Evolutionary conservation across 2,329 filamentous ascomycete species (phyloP).

Genomic region (Sclerotinia borealis): DNA sequence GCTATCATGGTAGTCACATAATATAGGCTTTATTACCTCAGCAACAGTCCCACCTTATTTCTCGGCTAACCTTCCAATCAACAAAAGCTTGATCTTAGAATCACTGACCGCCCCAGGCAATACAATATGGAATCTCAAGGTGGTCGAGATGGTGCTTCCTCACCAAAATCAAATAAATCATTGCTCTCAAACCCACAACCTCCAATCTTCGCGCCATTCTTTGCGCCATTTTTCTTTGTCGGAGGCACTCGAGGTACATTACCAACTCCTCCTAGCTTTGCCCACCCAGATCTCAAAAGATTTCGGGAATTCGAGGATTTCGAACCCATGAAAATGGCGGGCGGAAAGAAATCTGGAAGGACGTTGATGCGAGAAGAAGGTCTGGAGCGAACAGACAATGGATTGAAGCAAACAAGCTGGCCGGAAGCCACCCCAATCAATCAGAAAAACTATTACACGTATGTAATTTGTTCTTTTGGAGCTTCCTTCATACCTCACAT

Average conservation of each 20-base stretch:
- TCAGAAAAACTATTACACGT: conserved; percentile 99
- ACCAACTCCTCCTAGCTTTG: not conserved
- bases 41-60: not conserved
- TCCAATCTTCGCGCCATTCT: not conserved
- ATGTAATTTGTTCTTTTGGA: conserved; percentile 34
- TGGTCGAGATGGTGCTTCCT: not conserved
- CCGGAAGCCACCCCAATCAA: conserved; percentile 91
- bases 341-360: conserved; percentile 33
- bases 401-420: conserved; percentile 93
- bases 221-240: not conserved
- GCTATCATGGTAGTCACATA: too few relatives aligned
- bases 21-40: too few relatives aligned
- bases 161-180: not conserved
- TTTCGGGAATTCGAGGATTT: not conserved
- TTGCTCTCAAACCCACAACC: not conserved
- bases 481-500: not conserved
- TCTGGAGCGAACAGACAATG: conserved; percentile 94
- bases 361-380: conserved; percentile 44
- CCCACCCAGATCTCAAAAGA: not conserved
- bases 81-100: not conserved
- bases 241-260: not conserved
- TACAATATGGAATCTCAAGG: not conserved
- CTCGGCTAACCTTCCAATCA: conserved; percentile 2
- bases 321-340: conserved; percentile 25
- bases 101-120: not conserved